Percentiles rank a stretch among this genome's conserved stretches.
Conservation (phyloP, 139 green algal genomes). For the Zygnema circumcarinatum region DNA sequence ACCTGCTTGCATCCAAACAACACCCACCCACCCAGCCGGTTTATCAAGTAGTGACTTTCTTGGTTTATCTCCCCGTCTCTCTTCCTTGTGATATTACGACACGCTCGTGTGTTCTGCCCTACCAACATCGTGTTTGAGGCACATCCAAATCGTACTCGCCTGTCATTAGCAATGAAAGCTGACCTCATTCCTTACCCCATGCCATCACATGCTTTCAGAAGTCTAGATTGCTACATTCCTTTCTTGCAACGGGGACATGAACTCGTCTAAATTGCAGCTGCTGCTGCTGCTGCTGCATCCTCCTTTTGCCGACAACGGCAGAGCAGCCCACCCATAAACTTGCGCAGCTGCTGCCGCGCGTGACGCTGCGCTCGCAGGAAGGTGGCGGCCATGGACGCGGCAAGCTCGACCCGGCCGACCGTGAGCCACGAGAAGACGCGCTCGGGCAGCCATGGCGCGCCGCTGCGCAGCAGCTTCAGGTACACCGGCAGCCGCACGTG, state of each 20-base stretch:
- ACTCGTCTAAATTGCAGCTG: too few relatives aligned
- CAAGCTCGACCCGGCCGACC: slow-evolving; percentile 34
- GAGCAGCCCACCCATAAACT: slow-evolving; percentile 30
- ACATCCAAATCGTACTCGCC: too few relatives aligned
- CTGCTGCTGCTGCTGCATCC: too few relatives aligned
- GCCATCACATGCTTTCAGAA: too few relatives aligned
- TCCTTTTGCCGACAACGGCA: too few relatives aligned
- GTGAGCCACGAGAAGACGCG: slow-evolving; percentile 28
- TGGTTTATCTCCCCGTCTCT: neutral
- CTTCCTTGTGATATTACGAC: neutral
- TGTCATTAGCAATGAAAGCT: too few relatives aligned
- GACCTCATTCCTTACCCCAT: too few relatives aligned
- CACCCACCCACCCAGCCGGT: neutral
- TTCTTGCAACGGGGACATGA: too few relatives aligned
- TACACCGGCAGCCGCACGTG: slow-evolving; percentile 33
- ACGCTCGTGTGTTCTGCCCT: too few relatives aligned
- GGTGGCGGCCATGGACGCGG: slow-evolving; percentile 16
- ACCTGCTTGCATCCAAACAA: slow-evolving; percentile 13
- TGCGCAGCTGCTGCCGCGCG: slow-evolving; percentile 10
- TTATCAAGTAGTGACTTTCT: neutral
- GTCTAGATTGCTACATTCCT: too few relatives aligned
- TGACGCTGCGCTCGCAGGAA: slow-evolving; percentile 25
- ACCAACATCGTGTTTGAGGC: too few relatives aligned
- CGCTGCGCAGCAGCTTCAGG: slow-evolving; percentile 1
- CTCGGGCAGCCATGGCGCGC: neutral